Conservation (phyloP, 257 asterid species). For the Fraxinus cuspidata region DNA sequence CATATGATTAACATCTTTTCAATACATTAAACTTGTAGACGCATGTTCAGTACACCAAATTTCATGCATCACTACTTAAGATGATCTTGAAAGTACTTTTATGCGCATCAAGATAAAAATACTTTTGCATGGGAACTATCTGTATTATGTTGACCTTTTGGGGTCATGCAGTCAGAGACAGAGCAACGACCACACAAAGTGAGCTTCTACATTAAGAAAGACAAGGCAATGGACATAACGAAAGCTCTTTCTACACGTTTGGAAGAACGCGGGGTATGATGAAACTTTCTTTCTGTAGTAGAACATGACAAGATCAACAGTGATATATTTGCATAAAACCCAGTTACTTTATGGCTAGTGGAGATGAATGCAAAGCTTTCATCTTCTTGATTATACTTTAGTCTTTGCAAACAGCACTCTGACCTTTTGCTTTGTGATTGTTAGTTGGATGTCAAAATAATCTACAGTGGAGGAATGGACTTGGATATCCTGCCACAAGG, state of each 20-base stretch:
- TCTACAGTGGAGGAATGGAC: constrained; percentile 97
- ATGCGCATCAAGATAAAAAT: neutral
- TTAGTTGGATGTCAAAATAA: constrained; percentile 94
- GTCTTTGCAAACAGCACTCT: constrained; percentile 7
- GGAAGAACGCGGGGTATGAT: constrained; percentile 80
- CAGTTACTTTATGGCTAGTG: neutral
- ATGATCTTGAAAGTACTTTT: neutral
- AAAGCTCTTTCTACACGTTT: constrained; percentile 57
- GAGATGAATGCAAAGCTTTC: neutral
- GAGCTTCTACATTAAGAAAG: constrained; percentile 86
- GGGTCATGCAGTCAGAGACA: constrained; percentile 77
- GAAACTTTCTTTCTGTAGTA: constrained; percentile 18
- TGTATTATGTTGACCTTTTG: constrained; percentile 26
- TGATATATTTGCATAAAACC: neutral
- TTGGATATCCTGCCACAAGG: constrained; percentile 94
- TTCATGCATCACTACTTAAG: neutral
- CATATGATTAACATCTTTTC: neutral
- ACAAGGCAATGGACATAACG: constrained; percentile 64
- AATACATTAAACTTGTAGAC: constrained; percentile 15
- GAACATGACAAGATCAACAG: neutral
- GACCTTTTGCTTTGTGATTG: constrained; percentile 30
- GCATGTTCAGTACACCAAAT: neutral
- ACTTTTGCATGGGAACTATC: constrained; percentile 19
- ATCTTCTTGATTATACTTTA: constrained; percentile 12
- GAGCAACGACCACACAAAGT: constrained; percentile 96